Evolutionary conservation across 83 land plant genomes (phyloP), one percentile per base, ranked within the genome.

Genomic region (Diphasiastrum complanatum): DNA sequence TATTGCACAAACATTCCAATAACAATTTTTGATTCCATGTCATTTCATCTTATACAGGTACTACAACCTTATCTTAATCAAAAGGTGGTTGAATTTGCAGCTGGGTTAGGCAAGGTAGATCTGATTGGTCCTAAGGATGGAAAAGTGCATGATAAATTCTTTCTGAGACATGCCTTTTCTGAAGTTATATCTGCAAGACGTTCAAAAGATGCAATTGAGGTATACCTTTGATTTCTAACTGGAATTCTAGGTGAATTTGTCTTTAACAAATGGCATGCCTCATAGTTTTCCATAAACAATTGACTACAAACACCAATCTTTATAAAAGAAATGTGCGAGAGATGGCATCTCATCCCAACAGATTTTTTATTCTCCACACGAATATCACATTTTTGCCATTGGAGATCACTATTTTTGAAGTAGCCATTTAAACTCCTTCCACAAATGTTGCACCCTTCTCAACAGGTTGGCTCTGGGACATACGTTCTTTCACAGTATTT

Each of bases 391-490:
- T 6, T 48, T 48, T 18, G n/a, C 18, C n/a, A 18, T 48, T 48
- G 18, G 5, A 6, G 5, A 4, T 6, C 5, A 48, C 5, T 48
- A 18, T 48, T 18, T 18, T 18, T 18, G 23, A 5, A 18, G 51
- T 48, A 5, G 18, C 18, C 4, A 18, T 6, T 48, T 5, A 6
- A 6, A 38, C 11, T 6, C 41, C 6, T 38, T 38, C 14, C 6
- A 6, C 11, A 38, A 6, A 6, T 38, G 6, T 6, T 38, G 41
- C n/a, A n/a, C n/a, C 14, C 14, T 47, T 47, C 3, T 19, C 10
- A 28, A 4, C n/a, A 52, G 56, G 26, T 52, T 19, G 56, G 31
- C 26, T 28, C 33, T 52, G 56, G 56, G 11, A 25, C 31, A 33
- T 18, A 4, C 31, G 27, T 4, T 25, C 33, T 52, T 5, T 24